Base-by-base conservation (phyloP, 2,329 filamentous ascomycete genomes). In the Dichotomopilus funicola region DNA sequence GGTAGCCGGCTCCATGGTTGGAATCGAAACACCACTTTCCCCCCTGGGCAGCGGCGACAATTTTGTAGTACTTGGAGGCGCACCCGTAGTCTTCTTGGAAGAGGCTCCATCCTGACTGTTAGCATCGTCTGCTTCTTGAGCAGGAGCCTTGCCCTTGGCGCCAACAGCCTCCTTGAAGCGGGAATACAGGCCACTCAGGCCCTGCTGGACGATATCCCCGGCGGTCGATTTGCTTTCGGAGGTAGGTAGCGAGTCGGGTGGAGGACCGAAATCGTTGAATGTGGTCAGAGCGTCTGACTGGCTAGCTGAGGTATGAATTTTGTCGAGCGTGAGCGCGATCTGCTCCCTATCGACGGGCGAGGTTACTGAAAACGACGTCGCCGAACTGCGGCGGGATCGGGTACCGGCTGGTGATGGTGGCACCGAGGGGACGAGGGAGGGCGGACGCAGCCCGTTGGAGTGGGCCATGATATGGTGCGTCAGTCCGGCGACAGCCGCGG, bases 271-370 rank as follows among this genome's bases (percentile, higher is more conserved):
- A 67, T 96, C 91, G 72, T 95, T 95, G 72, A 97, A 97, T 7
- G 91, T 95, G 2, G 92, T 97, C 48, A 97, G 78, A 37, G 85
- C 82, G 60, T 88, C 87, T 37, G 88, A 88, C 68, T 89, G 88
- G 66, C 88, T 95, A n/a, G 91, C 91, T 5, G 88, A 85, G 50
- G 78, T 90, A 71, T 96, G 92, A 62, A 96, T 96, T 64, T 89
- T 86, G 71, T 95, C 88, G 58, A 96, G 82, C 13, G 87, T 82
- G 59, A 89, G 82, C 37, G 88, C 83, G 40, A 92, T 78, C 55
- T 88, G 85, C 60, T 90, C 87, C 67, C 83, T 87, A 68, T 91
- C 87, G 42, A 82, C 72, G 49, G 80, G 78, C 1, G 77, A 71
- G 2, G 74, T 69, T 6, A 74, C 72, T 31, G 83, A 84, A 38